Conservation (phyloP, 345 rosid genomes). For the Eutrema heterophyllum region DNA sequence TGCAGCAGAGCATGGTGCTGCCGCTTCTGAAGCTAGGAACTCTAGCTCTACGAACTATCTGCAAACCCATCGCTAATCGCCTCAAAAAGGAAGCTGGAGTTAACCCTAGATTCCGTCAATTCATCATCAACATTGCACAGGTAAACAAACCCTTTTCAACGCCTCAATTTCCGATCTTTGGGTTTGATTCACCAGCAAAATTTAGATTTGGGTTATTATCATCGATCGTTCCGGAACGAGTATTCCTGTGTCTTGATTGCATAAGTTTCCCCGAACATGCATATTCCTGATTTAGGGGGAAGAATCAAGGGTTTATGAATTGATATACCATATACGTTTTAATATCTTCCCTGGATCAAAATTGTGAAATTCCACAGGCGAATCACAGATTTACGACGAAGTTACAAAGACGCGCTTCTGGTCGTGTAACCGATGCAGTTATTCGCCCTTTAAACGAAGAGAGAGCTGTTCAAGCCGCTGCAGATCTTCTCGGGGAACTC, state of each 20-base stretch:
- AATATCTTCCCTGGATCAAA: background rate
- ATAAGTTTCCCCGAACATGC: background rate
- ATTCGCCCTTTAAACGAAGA: slow-evolving; percentile 79
- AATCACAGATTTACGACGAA: slow-evolving; percentile 67
- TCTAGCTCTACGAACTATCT: slow-evolving; percentile 60
- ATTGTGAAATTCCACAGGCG: slow-evolving; percentile 34
- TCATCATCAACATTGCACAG: slow-evolving; percentile 81
- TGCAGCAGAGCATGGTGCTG: slow-evolving; percentile 39
- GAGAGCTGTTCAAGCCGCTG: slow-evolving; percentile 83
- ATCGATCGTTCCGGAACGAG: background rate
- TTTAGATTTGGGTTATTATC: background rate
- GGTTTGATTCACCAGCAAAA: background rate
- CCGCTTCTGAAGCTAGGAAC: slow-evolving; percentile 72
- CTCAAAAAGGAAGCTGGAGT: slow-evolving; percentile 71
- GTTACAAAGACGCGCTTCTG: slow-evolving; percentile 67
- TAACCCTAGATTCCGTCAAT: slow-evolving; percentile 64
- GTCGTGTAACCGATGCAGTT: slow-evolving; percentile 58
- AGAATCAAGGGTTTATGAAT: slow-evolving; percentile 12
- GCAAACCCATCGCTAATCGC: slow-evolving; percentile 81
- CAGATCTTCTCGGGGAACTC: slow-evolving; percentile 81
- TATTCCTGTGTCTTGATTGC: background rate
- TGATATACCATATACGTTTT: background rate
- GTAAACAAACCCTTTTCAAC: background rate
- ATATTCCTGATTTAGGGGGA: background rate
- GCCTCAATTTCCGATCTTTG: background rate